Percentiles rank a stretch among this genome's conserved stretches.
Conservation (phyloP, 2,329 filamentous ascomycete species). For the Xylariaceae sp. region DNA sequence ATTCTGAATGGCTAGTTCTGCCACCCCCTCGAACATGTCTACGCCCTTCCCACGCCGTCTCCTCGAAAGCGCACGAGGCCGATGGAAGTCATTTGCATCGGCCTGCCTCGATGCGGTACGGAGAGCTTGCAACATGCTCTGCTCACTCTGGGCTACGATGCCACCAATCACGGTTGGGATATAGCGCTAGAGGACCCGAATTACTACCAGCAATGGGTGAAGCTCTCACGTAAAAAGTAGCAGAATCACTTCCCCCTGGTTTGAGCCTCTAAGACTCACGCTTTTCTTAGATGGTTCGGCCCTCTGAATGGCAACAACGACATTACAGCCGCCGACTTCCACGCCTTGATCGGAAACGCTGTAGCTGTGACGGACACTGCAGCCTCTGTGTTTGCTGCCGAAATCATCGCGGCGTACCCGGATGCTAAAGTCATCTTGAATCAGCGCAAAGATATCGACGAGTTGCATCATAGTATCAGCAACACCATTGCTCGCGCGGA, state of each 20-base stretch:
- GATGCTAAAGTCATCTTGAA: constrained; percentile 43
- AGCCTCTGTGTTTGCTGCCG: constrained; percentile 38
- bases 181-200: constrained; percentile 30
- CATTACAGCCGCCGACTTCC: constrained; percentile 26
- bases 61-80: background rate
- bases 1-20: constrained; percentile 4
- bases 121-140: constrained; percentile 1
- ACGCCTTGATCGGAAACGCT: constrained; percentile 27
- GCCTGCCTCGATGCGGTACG: constrained; percentile 1
- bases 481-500: background rate
- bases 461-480: constrained; percentile 1
- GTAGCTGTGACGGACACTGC: constrained; percentile 43
- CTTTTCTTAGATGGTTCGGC: too few relatives aligned
- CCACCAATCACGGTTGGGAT: constrained; percentile 35
- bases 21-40: background rate
- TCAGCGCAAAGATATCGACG: constrained; percentile 30
- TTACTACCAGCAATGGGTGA: constrained; percentile 24
- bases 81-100: constrained; percentile 4
- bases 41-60: background rate
- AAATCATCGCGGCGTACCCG: constrained; percentile 34
- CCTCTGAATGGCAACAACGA: too few relatives aligned
- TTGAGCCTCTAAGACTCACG: too few relatives aligned
- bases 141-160: background rate
- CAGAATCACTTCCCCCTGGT: too few relatives aligned
- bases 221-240: constrained; percentile 27